Evolutionary conservation across 1,284 basidiomycete genomes (phyloP).

Genomic region (Melampsora occidentalis): DNA sequence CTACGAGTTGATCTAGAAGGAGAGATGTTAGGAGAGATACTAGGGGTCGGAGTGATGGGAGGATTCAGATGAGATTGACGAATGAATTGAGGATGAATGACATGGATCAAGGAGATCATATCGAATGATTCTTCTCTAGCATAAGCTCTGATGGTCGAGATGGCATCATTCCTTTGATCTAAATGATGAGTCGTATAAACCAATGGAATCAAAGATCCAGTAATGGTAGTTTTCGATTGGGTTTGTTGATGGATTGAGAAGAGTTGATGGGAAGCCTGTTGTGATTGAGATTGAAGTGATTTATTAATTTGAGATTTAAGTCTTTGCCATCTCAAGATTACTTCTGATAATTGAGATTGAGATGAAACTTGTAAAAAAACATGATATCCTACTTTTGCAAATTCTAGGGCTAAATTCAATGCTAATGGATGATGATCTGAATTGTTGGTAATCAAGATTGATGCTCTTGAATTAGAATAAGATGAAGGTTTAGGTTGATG

Average conservation of each 20-base stretch:
- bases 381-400: constrained; percentile 11
- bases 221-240: too few species aligned
- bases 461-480: background rate
- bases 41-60: background rate
- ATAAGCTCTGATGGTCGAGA: constrained; percentile 1
- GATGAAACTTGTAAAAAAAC: constrained; percentile 24
- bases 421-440: constrained; percentile 15
- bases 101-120: constrained; percentile 8
- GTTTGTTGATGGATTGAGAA: background rate
- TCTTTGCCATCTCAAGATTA: constrained; percentile 21
- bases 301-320: constrained; percentile 19
- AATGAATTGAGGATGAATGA: constrained; percentile 12
- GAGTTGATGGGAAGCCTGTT: background rate
- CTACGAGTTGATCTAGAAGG: constrained; percentile 3
- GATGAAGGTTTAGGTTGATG: constrained; percentile 9
- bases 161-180: background rate
- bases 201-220: background rate
- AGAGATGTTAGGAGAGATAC: background rate
- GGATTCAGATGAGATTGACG: background rate
- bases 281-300: background rate
- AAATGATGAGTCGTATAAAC: background rate
- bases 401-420: constrained; percentile 1
- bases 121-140: constrained; percentile 1
- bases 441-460: constrained; percentile 18
- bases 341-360: constrained; percentile 11